phyloP scores from a whole-genome alignment of 108 stramenopile species.

The Fragilariopsis cylindrus region DNA sequence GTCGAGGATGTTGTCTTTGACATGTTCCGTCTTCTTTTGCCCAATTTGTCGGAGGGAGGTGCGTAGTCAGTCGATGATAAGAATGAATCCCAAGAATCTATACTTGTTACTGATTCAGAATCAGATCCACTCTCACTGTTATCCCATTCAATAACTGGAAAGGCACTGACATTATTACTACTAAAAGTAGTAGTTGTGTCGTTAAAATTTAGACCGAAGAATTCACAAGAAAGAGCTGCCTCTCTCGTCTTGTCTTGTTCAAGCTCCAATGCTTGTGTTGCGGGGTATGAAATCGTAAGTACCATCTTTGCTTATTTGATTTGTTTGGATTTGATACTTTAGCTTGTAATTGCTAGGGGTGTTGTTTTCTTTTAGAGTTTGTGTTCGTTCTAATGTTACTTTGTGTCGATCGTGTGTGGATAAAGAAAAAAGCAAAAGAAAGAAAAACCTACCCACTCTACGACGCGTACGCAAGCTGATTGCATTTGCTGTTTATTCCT shows the following conservation, averaged over 20 bases:
- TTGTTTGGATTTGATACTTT: too few species aligned
- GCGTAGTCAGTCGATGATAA: slow-evolving; percentile 11
- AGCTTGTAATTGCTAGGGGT: too few species aligned
- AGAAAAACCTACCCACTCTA: too few species aligned
- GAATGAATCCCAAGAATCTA: slow-evolving; percentile 26
- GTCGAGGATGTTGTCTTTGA: not conserved
- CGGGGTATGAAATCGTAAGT: slow-evolving; percentile 15
- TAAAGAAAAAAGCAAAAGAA: too few species aligned
- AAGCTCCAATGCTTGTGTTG: slow-evolving; percentile 31
- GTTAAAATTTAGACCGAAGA: slow-evolving; percentile 24
- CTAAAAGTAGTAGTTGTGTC: slow-evolving; percentile 4
- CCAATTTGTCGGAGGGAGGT: not conserved
- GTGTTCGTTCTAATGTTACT: too few species aligned
- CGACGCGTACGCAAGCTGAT: too few species aligned
- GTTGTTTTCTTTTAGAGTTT: too few species aligned
- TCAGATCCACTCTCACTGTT: slow-evolving; percentile 15
- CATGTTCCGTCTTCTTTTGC: slow-evolving; percentile 21
- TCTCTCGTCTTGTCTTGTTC: slow-evolving; percentile 18
- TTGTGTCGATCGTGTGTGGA: too few species aligned
- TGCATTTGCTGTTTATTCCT: too few species aligned
- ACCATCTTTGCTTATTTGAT: not conserved
- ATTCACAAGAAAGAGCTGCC: slow-evolving; percentile 11
- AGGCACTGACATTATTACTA: slow-evolving; percentile 1
- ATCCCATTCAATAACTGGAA: slow-evolving; percentile 36
- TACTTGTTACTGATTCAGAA: slow-evolving; percentile 27